These are phyloP conservation scores for Ceratocystis eucalypticola DNA, from an alignment of 2,329 filamentous ascomycete genomes.

Conservation along the genomic window DNA sequence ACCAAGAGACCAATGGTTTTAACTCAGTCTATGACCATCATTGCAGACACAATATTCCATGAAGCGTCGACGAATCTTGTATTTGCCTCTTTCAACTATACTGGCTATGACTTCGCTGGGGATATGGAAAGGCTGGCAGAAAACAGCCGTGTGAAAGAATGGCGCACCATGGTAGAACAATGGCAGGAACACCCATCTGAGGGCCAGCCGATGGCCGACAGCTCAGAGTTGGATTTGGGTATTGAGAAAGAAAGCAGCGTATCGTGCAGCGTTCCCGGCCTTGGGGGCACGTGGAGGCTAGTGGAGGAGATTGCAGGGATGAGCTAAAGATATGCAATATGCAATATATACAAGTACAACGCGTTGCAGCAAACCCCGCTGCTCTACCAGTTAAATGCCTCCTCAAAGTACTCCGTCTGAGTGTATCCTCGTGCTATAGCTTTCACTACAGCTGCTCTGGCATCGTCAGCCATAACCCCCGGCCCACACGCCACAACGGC, in stretches of 20 bases:
- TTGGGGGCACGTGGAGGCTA: constrained; percentile 10
- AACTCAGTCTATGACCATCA: not conserved
- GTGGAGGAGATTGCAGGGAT: constrained; percentile 11
- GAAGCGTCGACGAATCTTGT: constrained; percentile 49
- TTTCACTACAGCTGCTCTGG: constrained; percentile 27
- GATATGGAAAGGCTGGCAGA: constrained; percentile 67
- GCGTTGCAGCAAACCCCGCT: no score
- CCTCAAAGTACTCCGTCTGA: constrained; percentile 32
- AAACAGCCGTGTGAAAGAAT: constrained; percentile 59
- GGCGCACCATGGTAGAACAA: constrained; percentile 69
- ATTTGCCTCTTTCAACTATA: constrained; percentile 66
- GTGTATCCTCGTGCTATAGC: constrained; percentile 23
- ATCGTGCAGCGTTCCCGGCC: constrained; percentile 2
- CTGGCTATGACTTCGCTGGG: constrained; percentile 55
- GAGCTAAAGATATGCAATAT: not conserved
- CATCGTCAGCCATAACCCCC: constrained; percentile 33
- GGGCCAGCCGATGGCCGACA: not conserved
- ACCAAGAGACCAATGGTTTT: not conserved
- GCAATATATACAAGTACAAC: not conserved
- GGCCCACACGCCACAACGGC: constrained; percentile 35
- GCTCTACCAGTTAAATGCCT: constrained; percentile 32
- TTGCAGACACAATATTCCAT: constrained; percentile 57
- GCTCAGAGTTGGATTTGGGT: not conserved
- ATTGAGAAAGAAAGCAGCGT: not conserved
- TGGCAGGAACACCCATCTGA: constrained; percentile 43